Evolutionary conservation across 768 basidiomycete genomes (phyloP).

Genomic region (Mycena vulgaris): DNA sequence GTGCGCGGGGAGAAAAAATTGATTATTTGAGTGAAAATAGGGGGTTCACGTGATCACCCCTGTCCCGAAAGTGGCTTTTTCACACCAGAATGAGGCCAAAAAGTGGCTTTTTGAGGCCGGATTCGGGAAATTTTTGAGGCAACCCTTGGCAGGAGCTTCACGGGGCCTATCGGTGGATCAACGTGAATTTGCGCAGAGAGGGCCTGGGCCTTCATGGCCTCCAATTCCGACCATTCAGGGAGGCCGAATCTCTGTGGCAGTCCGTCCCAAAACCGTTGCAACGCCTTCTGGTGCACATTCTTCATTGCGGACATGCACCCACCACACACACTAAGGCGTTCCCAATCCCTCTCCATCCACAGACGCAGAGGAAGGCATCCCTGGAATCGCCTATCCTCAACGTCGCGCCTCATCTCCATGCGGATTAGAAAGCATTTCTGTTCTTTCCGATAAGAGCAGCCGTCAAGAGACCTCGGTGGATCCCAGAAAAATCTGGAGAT

Average conservation of each 20-base stretch:
- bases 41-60: too few species aligned
- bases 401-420: neutral
- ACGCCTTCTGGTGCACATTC: neutral
- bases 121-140: too few species aligned
- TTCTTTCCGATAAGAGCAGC: neutral
- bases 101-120: too few species aligned
- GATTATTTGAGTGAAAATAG: too few species aligned
- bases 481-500: neutral
- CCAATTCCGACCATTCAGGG: neutral
- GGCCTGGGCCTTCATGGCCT: neutral
- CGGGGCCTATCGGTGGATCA: too few species aligned
- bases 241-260: conserved; percentile 4
- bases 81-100: too few species aligned
- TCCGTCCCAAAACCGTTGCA: conserved; percentile 4
- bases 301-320: neutral
- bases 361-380: neutral
- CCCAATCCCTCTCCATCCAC: neutral
- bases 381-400: neutral
- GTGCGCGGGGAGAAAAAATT: too few species aligned
- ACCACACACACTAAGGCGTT: neutral
- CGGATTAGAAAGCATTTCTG: neutral
- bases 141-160: too few species aligned
- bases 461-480: neutral
- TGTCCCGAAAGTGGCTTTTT: too few species aligned
- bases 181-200: too few species aligned